Conservation (phyloP, 1,139 yeast genomes). For the Debaryomyces robertsiae region DNA sequence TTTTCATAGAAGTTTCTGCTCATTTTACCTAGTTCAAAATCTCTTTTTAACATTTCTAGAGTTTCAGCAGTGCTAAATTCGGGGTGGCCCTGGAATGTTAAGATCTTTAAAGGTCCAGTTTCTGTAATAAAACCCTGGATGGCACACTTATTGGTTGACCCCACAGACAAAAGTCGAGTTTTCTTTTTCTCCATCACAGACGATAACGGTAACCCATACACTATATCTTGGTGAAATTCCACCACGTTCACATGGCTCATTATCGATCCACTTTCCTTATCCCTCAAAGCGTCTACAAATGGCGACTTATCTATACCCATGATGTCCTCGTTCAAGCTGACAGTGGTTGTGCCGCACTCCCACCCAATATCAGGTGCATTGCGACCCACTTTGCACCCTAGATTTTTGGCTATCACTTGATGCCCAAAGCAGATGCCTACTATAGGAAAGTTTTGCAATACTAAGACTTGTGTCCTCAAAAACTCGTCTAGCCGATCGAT, state of each 20-base stretch:
- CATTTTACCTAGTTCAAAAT: slow-evolving; percentile 19
- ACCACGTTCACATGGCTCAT: slow-evolving; percentile 38
- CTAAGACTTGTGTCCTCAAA: slow-evolving; percentile 31
- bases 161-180: slow-evolving; percentile 44
- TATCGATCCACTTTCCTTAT: slow-evolving; percentile 20
- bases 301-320: slow-evolving; percentile 33
- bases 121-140: slow-evolving; percentile 63
- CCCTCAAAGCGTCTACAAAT: slow-evolving; percentile 27
- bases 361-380: slow-evolving; percentile 59
- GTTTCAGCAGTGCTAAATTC: slow-evolving; percentile 57
- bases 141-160: slow-evolving; percentile 54
- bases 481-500: slow-evolving; percentile 50
- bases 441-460: slow-evolving; percentile 39
- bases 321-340: slow-evolving; percentile 49
- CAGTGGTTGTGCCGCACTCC: slow-evolving; percentile 67
- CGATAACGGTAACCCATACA: slow-evolving; percentile 48
- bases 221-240: slow-evolving; percentile 76
- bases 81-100: slow-evolving; percentile 90
- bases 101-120: slow-evolving; percentile 41
- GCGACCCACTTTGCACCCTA: slow-evolving; percentile 62
- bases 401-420: slow-evolving; percentile 67
- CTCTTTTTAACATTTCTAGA: slow-evolving; percentile 27
- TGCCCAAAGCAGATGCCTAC: slow-evolving; percentile 87
- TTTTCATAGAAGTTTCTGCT: slow-evolving; percentile 28
- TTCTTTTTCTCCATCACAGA: slow-evolving; percentile 12